Percentiles rank a stretch among this genome's conserved stretches.
These are phyloP conservation scores for Podospora anserina DNA, from an alignment of 495 filamentous ascomycete species.

Conservation along the genomic window DNA sequence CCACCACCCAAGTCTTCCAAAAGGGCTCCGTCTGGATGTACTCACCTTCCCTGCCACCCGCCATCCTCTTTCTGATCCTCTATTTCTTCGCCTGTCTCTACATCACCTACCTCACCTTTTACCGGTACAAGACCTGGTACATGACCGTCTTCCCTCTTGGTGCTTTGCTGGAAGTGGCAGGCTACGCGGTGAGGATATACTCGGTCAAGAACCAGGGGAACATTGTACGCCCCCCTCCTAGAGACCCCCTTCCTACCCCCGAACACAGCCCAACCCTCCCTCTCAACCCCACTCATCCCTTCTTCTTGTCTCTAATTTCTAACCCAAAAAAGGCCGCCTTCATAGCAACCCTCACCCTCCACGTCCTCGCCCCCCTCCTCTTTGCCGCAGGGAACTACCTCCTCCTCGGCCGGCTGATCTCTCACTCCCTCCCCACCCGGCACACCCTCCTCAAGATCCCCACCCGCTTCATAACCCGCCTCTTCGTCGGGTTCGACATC, in stretches of 20 bases:
- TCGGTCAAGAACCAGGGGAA: slow-evolving; percentile 22
- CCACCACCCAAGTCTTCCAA: neutral
- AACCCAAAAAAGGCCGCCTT: slow-evolving; percentile 44
- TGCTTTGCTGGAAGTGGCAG: slow-evolving; percentile 42
- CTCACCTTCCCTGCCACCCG: slow-evolving; percentile 31
- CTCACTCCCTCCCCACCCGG: slow-evolving; percentile 26
- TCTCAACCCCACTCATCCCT: no score
- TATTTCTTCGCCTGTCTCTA: slow-evolving; percentile 28
- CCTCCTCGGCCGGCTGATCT: slow-evolving; percentile 46
- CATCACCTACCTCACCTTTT: slow-evolving; percentile 31
- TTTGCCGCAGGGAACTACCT: slow-evolving; percentile 46
- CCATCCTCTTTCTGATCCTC: slow-evolving; percentile 27
- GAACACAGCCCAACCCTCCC: no score
- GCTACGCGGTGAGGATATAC: slow-evolving; percentile 43
- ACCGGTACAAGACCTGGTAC: slow-evolving; percentile 33
- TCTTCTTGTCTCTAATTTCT: no score
- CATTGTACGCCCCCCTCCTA: slow-evolving; percentile 32
- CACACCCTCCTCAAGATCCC: slow-evolving; percentile 21
- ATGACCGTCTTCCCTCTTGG: slow-evolving; percentile 32
- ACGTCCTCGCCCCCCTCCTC: slow-evolving; percentile 51
- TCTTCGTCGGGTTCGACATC: slow-evolving; percentile 40
- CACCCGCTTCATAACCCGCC: slow-evolving; percentile 43
- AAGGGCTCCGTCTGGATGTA: slow-evolving; percentile 26
- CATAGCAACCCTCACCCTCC: slow-evolving; percentile 53
- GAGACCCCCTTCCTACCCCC: neutral